These are phyloP conservation scores for Ceratocystis eucalypticola DNA, from an alignment of 2,329 filamentous ascomycete species.

Conservation along the genomic window DNA sequence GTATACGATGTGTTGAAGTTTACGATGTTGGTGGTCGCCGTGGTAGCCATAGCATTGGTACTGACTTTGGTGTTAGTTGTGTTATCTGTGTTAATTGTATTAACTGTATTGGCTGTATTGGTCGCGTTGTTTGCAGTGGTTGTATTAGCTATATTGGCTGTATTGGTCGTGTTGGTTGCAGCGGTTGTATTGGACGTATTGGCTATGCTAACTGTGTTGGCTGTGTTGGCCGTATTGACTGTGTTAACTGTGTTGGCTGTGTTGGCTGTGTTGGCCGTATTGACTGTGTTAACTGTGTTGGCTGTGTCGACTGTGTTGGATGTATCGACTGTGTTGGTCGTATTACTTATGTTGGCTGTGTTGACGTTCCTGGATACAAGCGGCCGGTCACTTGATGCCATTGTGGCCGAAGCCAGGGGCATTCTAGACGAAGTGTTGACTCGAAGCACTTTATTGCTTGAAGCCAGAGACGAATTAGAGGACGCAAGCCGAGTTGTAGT, in stretches of 20 bases:
- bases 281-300: not conserved
- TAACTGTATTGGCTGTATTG: not conserved
- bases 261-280: not conserved
- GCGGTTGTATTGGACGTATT: no score
- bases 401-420: slow-evolving; percentile 19
- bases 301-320: not conserved
- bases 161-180: not conserved
- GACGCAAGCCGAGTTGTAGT: not conserved
- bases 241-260: not conserved
- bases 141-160: not conserved
- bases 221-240: not conserved
- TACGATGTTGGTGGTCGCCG: not conserved
- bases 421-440: slow-evolving; percentile 14
- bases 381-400: slow-evolving; percentile 18
- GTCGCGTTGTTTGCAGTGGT: not conserved
- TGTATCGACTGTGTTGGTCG: no score
- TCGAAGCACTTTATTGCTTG: slow-evolving; percentile 4
- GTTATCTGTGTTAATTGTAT: not conserved
- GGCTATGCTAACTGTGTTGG: not conserved
- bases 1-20: not conserved
- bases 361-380: not conserved
- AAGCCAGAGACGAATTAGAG: not conserved
- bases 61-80: not conserved
- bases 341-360: no score
- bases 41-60: slow-evolving; percentile 16